Evolutionary conservation across 2,329 filamentous ascomycete genomes (phyloP).

Genomic region (Didymella lethalis): DNA sequence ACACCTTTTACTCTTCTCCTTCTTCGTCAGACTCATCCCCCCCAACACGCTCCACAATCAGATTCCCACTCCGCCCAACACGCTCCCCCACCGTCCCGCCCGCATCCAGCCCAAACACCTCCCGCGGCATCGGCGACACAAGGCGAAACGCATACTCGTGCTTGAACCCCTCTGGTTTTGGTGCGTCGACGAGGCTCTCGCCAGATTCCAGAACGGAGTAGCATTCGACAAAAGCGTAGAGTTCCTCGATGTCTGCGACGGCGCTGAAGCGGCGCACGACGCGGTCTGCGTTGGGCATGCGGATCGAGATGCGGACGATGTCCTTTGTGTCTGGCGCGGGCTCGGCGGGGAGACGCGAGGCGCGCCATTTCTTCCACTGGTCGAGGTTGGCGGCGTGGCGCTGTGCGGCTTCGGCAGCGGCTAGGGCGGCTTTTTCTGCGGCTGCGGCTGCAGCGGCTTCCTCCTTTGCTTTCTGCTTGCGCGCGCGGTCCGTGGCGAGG

Average conservation of each 20-base stretch:
- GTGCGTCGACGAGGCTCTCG: neutral
- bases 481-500: constrained; percentile 84
- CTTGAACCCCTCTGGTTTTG: constrained; percentile 72
- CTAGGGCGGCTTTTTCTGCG: constrained; percentile 71
- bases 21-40: constrained; percentile 63
- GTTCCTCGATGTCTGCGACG: constrained; percentile 78
- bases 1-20: constrained; percentile 21
- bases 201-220: constrained; percentile 53
- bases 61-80: constrained; percentile 83
- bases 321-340: constrained; percentile 71
- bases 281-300: constrained; percentile 71
- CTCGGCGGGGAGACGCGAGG: constrained; percentile 70
- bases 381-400: constrained; percentile 62
- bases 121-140: constrained; percentile 83
- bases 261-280: constrained; percentile 78
- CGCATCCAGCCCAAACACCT: constrained; percentile 75
- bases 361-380: constrained; percentile 85
- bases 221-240: constrained; percentile 97
- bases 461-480: constrained; percentile 77
- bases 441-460: constrained; percentile 71
- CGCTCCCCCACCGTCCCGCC: constrained; percentile 72
- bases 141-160: constrained; percentile 88
- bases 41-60: constrained; percentile 81
- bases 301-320: constrained; percentile 73
- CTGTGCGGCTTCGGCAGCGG: constrained; percentile 68